Percentiles rank a stretch among this genome's conserved stretches.
phyloP scores from a whole-genome alignment of 202 grass and related monocot species.

The Carex arenaria region DNA sequence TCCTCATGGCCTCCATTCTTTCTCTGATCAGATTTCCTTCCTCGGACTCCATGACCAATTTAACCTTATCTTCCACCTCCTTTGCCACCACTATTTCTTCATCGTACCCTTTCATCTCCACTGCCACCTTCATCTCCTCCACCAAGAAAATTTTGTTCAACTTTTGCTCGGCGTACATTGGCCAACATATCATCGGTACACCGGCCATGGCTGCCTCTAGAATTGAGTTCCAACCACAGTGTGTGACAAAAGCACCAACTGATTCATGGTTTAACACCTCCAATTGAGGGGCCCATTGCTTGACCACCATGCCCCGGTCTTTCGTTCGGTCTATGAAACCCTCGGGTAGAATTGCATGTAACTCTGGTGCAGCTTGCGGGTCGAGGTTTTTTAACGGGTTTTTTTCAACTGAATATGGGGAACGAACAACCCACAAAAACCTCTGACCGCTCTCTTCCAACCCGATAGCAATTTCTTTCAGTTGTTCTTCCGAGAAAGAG shows the following conservation, averaged over 20 bases:
- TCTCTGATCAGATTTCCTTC: slow-evolving; percentile 29
- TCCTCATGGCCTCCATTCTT: slow-evolving; percentile 17
- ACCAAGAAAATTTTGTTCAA: slow-evolving; percentile 58
- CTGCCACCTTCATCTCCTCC: slow-evolving; percentile 54
- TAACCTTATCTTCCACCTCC: slow-evolving; percentile 57
- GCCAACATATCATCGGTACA: slow-evolving; percentile 63
- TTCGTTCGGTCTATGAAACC: slow-evolving; percentile 59
- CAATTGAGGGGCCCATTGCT: slow-evolving; percentile 63
- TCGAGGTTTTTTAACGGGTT: background rate
- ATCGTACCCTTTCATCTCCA: slow-evolving; percentile 58
- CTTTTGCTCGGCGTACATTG: slow-evolving; percentile 59
- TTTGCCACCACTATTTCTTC: slow-evolving; percentile 31
- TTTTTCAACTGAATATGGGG: background rate
- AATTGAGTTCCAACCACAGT: slow-evolving; percentile 82
- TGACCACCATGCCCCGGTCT: slow-evolving; percentile 42
- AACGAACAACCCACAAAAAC: slow-evolving; percentile 63
- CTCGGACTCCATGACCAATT: slow-evolving; percentile 49
- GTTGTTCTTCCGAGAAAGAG: slow-evolving; percentile 43
- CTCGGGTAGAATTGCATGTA: slow-evolving; percentile 34
- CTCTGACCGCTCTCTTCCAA: slow-evolving; percentile 49
- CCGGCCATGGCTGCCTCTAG: slow-evolving; percentile 45
- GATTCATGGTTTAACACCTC: slow-evolving; percentile 49
- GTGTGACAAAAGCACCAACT: slow-evolving; percentile 59
- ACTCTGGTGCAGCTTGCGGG: slow-evolving; percentile 10
- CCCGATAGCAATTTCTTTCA: slow-evolving; percentile 47